Conservation (phyloP, 2,329 filamentous ascomycete genomes). For the Aspergillus sojae region DNA sequence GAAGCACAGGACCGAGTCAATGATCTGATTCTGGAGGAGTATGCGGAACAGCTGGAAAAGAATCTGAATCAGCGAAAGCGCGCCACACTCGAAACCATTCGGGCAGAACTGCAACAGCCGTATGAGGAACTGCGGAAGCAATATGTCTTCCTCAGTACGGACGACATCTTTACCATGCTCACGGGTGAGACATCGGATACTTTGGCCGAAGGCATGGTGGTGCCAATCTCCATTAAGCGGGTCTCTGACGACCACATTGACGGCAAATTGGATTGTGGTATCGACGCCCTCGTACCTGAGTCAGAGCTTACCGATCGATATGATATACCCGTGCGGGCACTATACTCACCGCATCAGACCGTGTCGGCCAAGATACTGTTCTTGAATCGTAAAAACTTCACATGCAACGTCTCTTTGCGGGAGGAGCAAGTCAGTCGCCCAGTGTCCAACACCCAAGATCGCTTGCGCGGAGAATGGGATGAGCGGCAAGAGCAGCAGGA, state of each 20-base stretch:
- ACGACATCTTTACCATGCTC: constrained; percentile 93
- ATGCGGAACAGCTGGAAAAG: constrained; percentile 89
- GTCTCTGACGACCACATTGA: constrained; percentile 93
- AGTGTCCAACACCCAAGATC: constrained; percentile 69
- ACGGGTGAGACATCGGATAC: constrained; percentile 89
- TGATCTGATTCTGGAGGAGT: constrained; percentile 93
- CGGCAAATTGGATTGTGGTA: constrained; percentile 88
- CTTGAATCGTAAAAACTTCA: constrained; percentile 83
- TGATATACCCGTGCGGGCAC: constrained; percentile 68
- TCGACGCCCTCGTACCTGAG: constrained; percentile 84
- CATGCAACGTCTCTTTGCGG: constrained; percentile 79
- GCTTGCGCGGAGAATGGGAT: constrained; percentile 83
- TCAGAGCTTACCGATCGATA: constrained; percentile 77
- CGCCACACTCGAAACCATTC: constrained; percentile 92
- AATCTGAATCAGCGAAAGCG: constrained; percentile 95
- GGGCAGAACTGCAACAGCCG: constrained; percentile 85
- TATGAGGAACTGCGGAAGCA: constrained; percentile 91
- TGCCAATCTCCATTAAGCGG: constrained; percentile 83
- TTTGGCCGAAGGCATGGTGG: constrained; percentile 85
- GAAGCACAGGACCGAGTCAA: constrained; percentile 94
- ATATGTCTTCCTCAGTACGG: constrained; percentile 69
- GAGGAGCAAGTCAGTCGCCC: constrained; percentile 78
- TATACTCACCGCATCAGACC: constrained; percentile 79
- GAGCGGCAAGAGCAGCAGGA: constrained; percentile 78
- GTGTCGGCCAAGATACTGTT: constrained; percentile 85